phyloP scores from a whole-genome alignment of 2,329 filamentous ascomycete genomes.

The Trichoderma asperellum region DNA sequence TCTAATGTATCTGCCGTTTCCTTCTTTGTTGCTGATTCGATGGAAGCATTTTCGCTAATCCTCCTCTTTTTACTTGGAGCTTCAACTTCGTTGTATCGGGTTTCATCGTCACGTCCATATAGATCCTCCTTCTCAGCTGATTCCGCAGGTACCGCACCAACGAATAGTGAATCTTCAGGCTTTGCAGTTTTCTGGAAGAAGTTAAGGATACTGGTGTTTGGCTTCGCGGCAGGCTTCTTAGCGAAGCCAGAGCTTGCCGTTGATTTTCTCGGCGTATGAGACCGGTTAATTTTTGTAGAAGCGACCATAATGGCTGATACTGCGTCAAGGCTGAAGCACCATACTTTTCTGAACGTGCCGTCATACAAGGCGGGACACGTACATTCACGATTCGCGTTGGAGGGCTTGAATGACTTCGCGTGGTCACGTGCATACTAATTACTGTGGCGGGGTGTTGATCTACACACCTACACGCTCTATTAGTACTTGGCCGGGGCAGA shows the following conservation, averaged over 20 bases:
- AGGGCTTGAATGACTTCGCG: conserved; percentile 3
- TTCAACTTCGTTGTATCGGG: conserved; percentile 43
- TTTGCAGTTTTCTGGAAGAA: conserved; percentile 74
- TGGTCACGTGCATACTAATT: neutral
- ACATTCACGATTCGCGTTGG: conserved; percentile 8
- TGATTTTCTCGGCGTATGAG: conserved; percentile 42
- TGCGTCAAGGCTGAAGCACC: neutral
- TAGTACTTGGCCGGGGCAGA: neutral
- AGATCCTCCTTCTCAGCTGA: conserved; percentile 37
- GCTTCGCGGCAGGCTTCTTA: conserved; percentile 45
- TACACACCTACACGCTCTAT: neutral
- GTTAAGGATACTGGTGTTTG: conserved; percentile 70
- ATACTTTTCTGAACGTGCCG: neutral
- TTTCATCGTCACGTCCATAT: conserved; percentile 36
- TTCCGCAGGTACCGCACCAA: conserved; percentile 37
- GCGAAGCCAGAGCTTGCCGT: conserved; percentile 32
- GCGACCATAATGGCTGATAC: conserved; percentile 40
- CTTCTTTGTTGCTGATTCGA: conserved; percentile 5
- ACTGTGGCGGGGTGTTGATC: neutral
- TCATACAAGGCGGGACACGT: conserved; percentile 9
- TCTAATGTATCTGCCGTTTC: neutral
- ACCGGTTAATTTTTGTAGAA: conserved; percentile 41
- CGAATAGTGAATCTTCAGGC: conserved; percentile 62
- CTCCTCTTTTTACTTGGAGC: conserved; percentile 40
- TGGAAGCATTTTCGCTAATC: conserved; percentile 35